Percentiles rank a stretch among this genome's conserved stretches.
These are phyloP conservation scores for Hypoxylon rickii DNA, from an alignment of 495 filamentous ascomycete species.

Conservation along the genomic window DNA sequence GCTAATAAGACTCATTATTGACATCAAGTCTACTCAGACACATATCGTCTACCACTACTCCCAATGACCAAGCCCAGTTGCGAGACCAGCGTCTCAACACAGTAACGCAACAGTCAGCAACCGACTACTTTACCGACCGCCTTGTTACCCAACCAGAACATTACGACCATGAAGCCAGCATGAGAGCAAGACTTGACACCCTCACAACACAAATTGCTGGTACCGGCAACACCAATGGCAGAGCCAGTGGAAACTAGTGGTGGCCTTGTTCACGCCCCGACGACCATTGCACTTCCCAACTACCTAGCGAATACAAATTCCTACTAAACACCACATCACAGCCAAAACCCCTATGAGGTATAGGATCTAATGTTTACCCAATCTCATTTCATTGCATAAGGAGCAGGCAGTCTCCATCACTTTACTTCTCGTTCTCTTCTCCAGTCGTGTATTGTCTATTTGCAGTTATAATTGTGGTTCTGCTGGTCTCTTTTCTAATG, in stretches of 20 bases:
- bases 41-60: not conserved
- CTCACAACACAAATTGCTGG: not conserved
- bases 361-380: too few species aligned
- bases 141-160: not conserved
- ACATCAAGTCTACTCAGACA: slow-evolving; percentile 7
- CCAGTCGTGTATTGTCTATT: too few species aligned
- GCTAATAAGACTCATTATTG: not conserved
- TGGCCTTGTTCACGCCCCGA: not conserved
- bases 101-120: not conserved
- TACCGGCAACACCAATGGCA: not conserved
- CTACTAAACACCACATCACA: too few species aligned
- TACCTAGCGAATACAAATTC: too few species aligned
- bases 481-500: not conserved
- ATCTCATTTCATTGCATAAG: too few species aligned
- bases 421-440: slow-evolving; percentile 1
- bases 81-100: not conserved
- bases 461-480: too few species aligned
- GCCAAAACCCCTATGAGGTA: too few species aligned
- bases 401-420: not conserved
- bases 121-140: slow-evolving; percentile 8
- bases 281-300: slow-evolving; percentile 13
- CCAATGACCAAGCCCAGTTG: not conserved
- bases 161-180: slow-evolving; percentile 6
- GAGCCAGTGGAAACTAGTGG: not conserved
- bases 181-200: not conserved